Evolutionary conservation across 805 yeast species (phyloP).

Genomic region (Lachancea waltii): DNA sequence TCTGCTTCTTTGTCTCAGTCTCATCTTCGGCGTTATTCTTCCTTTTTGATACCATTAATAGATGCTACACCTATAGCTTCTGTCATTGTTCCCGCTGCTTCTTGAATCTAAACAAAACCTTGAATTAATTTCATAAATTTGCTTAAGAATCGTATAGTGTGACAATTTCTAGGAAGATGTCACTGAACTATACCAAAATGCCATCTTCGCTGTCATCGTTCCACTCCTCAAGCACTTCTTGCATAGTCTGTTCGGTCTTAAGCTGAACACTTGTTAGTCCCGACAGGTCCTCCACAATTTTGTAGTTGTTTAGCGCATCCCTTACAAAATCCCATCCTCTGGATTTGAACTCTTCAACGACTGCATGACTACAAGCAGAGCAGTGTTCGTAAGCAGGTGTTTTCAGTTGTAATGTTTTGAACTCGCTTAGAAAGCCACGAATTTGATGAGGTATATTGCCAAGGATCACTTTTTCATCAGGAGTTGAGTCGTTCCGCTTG

Average conservation of each 20-base stretch:
- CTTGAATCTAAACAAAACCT: no score
- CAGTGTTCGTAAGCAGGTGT: conserved; percentile 74
- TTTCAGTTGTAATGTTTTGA: conserved; percentile 53
- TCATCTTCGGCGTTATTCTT: conserved; percentile 18
- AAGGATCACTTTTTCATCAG: conserved; percentile 36
- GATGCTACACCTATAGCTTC: no score
- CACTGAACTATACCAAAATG: conserved; percentile 3
- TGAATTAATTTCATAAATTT: no score
- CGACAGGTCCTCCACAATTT: conserved; percentile 66
- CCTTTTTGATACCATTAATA: conserved; percentile 19
- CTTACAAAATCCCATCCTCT: conserved; percentile 80
- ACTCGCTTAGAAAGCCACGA: conserved; percentile 73
- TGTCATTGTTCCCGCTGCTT: no score
- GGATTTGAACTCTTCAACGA: conserved; percentile 44
- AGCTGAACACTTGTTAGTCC: conserved; percentile 72
- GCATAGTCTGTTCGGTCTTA: conserved; percentile 37
- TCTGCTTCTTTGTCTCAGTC: conserved; percentile 9
- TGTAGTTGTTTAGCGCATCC: conserved; percentile 57
- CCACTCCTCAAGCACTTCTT: conserved; percentile 27
- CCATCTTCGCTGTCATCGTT: conserved; percentile 21
- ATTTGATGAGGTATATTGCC: conserved; percentile 86
- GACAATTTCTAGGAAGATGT: no score
- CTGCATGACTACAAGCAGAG: conserved; percentile 73
- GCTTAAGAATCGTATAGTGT: no score
- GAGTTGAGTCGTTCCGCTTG: conserved; percentile 31